Conservation (phyloP, 495 filamentous ascomycete genomes). For the Rhizodiscina lignyota region DNA sequence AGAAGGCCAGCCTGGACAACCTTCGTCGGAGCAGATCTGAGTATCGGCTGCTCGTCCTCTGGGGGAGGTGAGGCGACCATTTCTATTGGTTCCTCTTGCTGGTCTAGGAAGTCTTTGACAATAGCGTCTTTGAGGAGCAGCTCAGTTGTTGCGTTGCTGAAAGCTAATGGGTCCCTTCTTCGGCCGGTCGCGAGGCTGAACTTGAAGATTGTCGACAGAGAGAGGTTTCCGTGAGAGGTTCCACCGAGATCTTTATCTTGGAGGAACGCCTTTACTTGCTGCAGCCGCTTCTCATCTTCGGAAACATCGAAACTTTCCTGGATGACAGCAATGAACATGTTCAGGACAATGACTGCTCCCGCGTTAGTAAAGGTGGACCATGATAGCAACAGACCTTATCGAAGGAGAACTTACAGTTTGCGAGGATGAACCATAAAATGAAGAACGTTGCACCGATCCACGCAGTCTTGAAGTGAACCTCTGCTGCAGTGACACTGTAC, state of each 20-base stretch:
- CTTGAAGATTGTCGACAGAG: constrained; percentile 75
- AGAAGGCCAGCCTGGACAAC: constrained; percentile 23
- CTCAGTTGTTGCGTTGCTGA: constrained; percentile 74
- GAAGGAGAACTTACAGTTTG: constrained; percentile 46
- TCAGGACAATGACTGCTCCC: constrained; percentile 62
- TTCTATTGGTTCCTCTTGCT: constrained; percentile 24
- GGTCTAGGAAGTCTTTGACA: constrained; percentile 85
- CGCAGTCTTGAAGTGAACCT: constrained; percentile 42
- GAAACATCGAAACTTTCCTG: constrained; percentile 99
- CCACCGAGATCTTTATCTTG: constrained; percentile 75
- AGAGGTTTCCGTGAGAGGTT: constrained; percentile 42
- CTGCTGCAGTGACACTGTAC: constrained; percentile 62
- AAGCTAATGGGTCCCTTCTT: constrained; percentile 70
- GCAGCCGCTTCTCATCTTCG: constrained; percentile 91
- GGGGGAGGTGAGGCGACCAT: background rate
- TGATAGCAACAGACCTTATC: too few relatives aligned
- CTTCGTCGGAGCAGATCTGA: constrained; percentile 15
- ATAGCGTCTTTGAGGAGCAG: constrained; percentile 94
- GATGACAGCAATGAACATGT: constrained; percentile 99
- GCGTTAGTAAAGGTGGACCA: too few relatives aligned
- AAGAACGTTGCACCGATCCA: constrained; percentile 94
- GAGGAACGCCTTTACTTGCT: constrained; percentile 88
- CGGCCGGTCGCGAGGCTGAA: constrained; percentile 46
- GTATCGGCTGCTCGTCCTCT: constrained; percentile 8
- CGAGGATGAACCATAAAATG: constrained; percentile 86